These are phyloP conservation scores for Xylariales sp. DNA, from an alignment of 2,329 filamentous ascomycete species.

Conservation along the genomic window DNA sequence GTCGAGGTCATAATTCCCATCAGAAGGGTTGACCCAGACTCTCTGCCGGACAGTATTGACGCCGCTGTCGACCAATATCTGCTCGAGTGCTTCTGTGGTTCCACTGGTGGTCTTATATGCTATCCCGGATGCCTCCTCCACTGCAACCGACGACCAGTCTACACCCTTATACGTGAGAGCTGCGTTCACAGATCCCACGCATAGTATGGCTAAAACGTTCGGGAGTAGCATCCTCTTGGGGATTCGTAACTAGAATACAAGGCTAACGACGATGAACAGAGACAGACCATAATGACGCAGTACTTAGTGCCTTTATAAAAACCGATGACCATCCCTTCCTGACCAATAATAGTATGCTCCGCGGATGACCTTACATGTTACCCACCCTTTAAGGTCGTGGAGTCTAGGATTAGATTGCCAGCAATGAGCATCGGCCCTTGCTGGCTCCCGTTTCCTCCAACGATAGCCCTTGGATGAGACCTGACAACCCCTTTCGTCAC, in stretches of 20 bases:
- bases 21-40: conserved; percentile 64
- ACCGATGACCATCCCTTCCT: neutral
- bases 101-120: conserved; percentile 56
- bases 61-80: conserved; percentile 55
- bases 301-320: no score
- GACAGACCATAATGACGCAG: conserved; percentile 1
- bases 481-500: no score
- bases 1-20: conserved; percentile 62
- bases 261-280: neutral
- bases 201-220: neutral
- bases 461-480: no score
- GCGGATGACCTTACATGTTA: neutral
- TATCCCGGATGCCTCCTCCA: conserved; percentile 59
- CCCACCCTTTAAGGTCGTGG: neutral
- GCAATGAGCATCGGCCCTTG: neutral
- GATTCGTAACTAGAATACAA: neutral
- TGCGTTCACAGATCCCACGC: conserved; percentile 18
- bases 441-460: conserved; percentile 2
- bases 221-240: conserved; percentile 2
- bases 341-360: neutral
- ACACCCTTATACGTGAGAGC: conserved; percentile 60
- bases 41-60: conserved; percentile 68
- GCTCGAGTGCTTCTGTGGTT: conserved; percentile 51
- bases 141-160: conserved; percentile 64
- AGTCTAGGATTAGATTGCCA: neutral